Evolutionary conservation across 2,329 filamentous ascomycete species (phyloP).

Genomic region (Beauveria australis): DNA sequence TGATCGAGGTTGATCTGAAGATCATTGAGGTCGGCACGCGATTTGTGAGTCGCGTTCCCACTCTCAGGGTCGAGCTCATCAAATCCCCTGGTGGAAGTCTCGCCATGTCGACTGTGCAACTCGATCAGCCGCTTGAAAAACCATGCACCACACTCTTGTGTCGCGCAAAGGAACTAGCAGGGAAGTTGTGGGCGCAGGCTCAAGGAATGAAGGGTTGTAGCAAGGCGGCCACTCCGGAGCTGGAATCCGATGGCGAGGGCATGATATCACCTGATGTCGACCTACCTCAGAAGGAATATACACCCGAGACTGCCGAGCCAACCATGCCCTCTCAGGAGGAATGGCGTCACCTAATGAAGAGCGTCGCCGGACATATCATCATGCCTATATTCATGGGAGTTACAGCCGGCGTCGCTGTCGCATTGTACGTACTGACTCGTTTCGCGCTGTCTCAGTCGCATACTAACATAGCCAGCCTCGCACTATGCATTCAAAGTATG

Average conservation of each 20-base stretch:
- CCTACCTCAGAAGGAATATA: background rate
- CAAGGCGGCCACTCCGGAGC: background rate
- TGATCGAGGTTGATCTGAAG: conserved; percentile 47
- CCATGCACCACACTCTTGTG: conserved; percentile 43
- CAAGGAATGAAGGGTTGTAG: conserved; percentile 14
- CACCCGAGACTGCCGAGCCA: background rate
- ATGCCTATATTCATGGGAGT: conserved; percentile 63
- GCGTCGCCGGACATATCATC: conserved; percentile 54
- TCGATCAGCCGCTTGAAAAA: conserved; percentile 22
- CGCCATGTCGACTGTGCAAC: conserved; percentile 42
- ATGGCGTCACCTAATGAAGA: conserved; percentile 36
- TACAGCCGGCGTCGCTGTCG: conserved; percentile 58
- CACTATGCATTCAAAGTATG: conserved; percentile 57
- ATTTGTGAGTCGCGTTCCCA: conserved; percentile 46
- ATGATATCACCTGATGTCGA: background rate
- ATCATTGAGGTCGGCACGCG: conserved; percentile 51
- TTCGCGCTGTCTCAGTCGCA: background rate
- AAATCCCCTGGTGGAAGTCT: conserved; percentile 48
- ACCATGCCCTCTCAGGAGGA: background rate
- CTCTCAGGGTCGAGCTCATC: conserved; percentile 53
- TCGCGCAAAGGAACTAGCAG: conserved; percentile 33
- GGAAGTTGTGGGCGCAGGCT: conserved; percentile 15
- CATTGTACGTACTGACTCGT: conserved; percentile 39
- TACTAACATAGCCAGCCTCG: conserved; percentile 38
- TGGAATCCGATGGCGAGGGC: background rate